These are phyloP conservation scores for Aureobasidium musti DNA, from an alignment of 2,329 filamentous ascomycete species.

Conservation along the genomic window DNA sequence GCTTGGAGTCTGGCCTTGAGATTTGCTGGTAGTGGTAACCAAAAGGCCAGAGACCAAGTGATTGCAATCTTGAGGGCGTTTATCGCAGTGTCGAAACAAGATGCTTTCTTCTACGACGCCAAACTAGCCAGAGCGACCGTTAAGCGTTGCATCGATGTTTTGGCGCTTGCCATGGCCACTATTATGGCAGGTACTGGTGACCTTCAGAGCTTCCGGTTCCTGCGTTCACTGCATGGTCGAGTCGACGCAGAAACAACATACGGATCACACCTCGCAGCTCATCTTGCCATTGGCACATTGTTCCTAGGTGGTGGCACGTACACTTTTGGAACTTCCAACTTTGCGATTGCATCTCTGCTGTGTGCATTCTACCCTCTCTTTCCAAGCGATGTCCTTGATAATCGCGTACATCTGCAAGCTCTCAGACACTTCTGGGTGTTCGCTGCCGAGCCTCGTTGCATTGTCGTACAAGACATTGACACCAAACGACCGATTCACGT, in stretches of 20 bases:
- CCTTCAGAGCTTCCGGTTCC: slow-evolving; percentile 75
- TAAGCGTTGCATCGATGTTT: slow-evolving; percentile 85
- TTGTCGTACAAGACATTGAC: slow-evolving; percentile 83
- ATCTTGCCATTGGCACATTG: slow-evolving; percentile 85
- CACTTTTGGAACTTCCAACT: slow-evolving; percentile 84
- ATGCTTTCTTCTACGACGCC: slow-evolving; percentile 68
- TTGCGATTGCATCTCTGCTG: slow-evolving; percentile 82
- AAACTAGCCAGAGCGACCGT: slow-evolving; percentile 80
- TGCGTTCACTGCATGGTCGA: slow-evolving; percentile 84
- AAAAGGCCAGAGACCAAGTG: slow-evolving; percentile 74
- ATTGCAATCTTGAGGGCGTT: slow-evolving; percentile 72
- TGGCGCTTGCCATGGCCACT: slow-evolving; percentile 78
- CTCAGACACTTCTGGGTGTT: slow-evolving; percentile 98
- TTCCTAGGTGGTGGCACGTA: slow-evolving; percentile 92
- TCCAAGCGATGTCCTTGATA: slow-evolving; percentile 85
- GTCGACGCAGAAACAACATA: slow-evolving; percentile 83
- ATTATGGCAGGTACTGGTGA: slow-evolving; percentile 98
- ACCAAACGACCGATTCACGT: slow-evolving; percentile 70
- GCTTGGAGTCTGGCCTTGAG: slow-evolving; percentile 65
- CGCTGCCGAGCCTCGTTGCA: slow-evolving; percentile 83
- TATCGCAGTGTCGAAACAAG: slow-evolving; percentile 34
- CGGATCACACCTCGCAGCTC: slow-evolving; percentile 88
- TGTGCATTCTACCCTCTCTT: slow-evolving; percentile 94
- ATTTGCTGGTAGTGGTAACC: slow-evolving; percentile 56
- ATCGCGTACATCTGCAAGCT: slow-evolving; percentile 90